Base-by-base conservation (phyloP, 1,284 basidiomycete species). In the Pterula multifida region DNA sequence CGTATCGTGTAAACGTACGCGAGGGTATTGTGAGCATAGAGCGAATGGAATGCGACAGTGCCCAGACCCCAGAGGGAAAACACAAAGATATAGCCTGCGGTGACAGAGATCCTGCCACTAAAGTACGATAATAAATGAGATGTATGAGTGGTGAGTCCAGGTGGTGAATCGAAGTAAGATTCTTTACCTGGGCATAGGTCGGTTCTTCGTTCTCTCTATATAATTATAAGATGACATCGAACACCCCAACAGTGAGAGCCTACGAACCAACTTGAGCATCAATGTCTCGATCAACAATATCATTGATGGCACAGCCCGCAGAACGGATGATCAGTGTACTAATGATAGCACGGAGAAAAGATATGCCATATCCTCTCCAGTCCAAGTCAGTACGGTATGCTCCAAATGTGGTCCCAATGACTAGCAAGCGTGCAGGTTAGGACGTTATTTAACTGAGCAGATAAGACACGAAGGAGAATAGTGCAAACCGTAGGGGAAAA, bases 241-340 rank as follows among this genome's bases (percentile, higher is more conserved):
- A 23, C 21, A 45, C 6, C n/a, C 24, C 28, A 36, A 39, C 19
- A 48, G 19, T 23, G 32, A 35, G n/a, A n/a, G 9, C 11, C 32
- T 9, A 60, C 72, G 54, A 39, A 75, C 75, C 74, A 54, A 78
- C 74, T 44, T 67, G 68, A 23, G 68, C 70, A 57, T 78, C 75
- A 58, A 75, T 63, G 24, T 73, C 55, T 9, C 70, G 65, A 55
- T 78, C 75, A 50, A 72, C 70, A 22, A 78, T 76, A 50, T 78
- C 75, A 54, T 78, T 76, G 32, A 75, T 61, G 2, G 72, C 75
- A 55, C 74, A 77, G 1, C 72, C 75, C 22, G 71, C 69, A 52
- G 66, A 64, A 49, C 72, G 67, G 32, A 76, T 55, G 52, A 76
- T 59, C 54, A 72, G 66, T 0, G 68, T 67, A 6, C 63, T 63